A percentile compares a stretch with the other conserved stretches of the same genome.
Evolutionary conservation across 2,329 filamentous ascomycete species (phyloP).

Genomic region (Paecilomyces niveus): DNA sequence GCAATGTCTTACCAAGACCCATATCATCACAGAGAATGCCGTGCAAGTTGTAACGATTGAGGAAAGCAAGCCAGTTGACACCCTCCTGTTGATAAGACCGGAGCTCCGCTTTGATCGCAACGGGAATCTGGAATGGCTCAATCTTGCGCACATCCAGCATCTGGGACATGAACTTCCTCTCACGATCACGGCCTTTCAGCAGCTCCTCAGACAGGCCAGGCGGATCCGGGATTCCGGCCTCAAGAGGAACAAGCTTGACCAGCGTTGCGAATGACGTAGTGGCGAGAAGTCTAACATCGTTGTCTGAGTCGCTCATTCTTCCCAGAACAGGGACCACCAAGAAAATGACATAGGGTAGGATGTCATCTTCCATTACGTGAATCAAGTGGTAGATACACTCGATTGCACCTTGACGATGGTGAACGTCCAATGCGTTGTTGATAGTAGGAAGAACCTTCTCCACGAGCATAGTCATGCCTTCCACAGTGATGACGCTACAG

Average conservation of each 20-base stretch:
- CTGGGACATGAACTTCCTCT: conserved; percentile 93
- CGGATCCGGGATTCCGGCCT: conserved; percentile 94
- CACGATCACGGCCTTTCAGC: conserved; percentile 81
- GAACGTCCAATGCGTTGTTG: conserved; percentile 80
- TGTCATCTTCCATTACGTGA: conserved; percentile 93
- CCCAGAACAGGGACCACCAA: conserved; percentile 94
- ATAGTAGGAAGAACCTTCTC: conserved; percentile 89
- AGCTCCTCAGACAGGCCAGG: conserved; percentile 85
- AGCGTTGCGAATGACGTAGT: conserved; percentile 96
- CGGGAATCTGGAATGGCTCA: conserved; percentile 85
- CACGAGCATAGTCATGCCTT: conserved; percentile 92
- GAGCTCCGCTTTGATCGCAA: conserved; percentile 93
- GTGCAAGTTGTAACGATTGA: conserved; percentile 96
- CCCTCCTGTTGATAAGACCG: conserved; percentile 97
- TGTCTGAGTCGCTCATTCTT: conserved; percentile 97
- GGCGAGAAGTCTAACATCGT: conserved; percentile 86
- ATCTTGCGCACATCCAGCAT: conserved; percentile 96
- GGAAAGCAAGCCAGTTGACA: conserved; percentile 96
- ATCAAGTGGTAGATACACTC: conserved; percentile 96
- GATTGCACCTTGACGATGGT: conserved; percentile 85
- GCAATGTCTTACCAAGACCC: conserved; percentile 95
- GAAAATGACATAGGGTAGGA: conserved; percentile 97
- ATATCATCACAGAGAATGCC: conserved; percentile 99
- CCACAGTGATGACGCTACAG: conserved; percentile 90
- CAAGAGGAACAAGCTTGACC: conserved; percentile 92